Evolutionary conservation across 2,329 filamentous ascomycete genomes (phyloP).

Genomic region (Nakataea oryzae): DNA sequence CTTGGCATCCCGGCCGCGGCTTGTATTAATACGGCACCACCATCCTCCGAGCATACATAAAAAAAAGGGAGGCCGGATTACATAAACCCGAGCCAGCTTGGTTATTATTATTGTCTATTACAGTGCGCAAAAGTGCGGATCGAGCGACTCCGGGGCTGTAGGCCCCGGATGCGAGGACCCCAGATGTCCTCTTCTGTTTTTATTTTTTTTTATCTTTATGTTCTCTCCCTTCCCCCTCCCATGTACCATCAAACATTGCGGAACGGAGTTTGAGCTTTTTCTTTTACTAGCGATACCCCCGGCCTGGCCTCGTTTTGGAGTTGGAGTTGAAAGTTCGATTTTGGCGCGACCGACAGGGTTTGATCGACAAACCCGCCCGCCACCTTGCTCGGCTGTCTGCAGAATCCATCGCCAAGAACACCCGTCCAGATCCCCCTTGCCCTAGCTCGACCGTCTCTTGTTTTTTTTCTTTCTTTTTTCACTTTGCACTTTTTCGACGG

Average conservation of each 20-base stretch:
- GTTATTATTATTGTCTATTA: background rate
- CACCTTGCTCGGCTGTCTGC: background rate
- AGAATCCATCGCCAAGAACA: background rate
- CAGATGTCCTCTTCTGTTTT: background rate
- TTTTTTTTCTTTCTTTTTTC: background rate
- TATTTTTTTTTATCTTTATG: background rate
- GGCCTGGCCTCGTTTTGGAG: background rate
- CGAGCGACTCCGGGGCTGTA: background rate
- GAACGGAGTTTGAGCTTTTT: background rate
- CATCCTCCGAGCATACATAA: background rate
- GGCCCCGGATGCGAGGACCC: background rate
- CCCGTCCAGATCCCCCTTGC: background rate
- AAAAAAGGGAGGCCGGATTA: background rate
- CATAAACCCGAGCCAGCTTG: background rate
- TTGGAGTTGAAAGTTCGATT: background rate
- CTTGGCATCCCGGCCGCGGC: background rate
- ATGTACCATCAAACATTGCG: background rate
- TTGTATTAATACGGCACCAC: background rate
- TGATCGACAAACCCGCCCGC: background rate
- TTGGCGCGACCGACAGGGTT: background rate
- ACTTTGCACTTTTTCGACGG: slow-evolving; percentile 2
- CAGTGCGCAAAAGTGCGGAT: background rate
- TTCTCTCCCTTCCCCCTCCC: background rate
- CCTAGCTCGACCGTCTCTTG: background rate
- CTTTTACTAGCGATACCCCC: background rate